Evolutionary conservation across 2,329 filamentous ascomycete genomes (phyloP).

Genomic region (Xylariales sp.): DNA sequence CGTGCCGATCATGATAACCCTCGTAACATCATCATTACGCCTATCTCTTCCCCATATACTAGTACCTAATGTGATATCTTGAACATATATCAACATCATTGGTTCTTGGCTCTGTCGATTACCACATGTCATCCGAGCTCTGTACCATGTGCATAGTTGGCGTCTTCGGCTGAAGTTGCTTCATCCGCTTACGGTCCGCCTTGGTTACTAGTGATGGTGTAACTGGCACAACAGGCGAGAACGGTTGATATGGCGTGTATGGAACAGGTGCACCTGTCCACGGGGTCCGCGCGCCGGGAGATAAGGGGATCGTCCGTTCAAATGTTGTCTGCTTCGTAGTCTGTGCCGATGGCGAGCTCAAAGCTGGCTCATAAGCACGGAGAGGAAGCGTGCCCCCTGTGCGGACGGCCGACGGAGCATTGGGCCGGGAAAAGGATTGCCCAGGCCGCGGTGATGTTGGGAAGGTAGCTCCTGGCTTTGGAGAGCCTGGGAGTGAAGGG

Average conservation of each 20-base stretch:
- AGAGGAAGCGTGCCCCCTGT: constrained; percentile 69
- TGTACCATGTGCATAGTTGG: constrained; percentile 71
- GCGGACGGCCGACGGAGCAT: constrained; percentile 66
- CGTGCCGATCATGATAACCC: constrained; percentile 27
- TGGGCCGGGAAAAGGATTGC: constrained; percentile 61
- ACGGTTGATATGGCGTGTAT: constrained; percentile 84
- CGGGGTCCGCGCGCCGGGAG: constrained; percentile 70
- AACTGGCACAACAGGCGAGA: constrained; percentile 78
- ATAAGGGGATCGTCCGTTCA: constrained; percentile 67
- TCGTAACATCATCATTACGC: constrained; percentile 30
- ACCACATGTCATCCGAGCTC: constrained; percentile 74
- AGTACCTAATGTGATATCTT: neutral
- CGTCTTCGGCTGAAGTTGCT: constrained; percentile 71
- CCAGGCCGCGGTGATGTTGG: constrained; percentile 62
- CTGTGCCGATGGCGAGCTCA: constrained; percentile 62
- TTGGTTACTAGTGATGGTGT: constrained; percentile 80
- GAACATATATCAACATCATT: neutral
- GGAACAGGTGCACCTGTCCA: constrained; percentile 71
- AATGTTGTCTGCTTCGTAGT: constrained; percentile 74
- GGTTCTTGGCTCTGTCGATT: constrained; percentile 5
- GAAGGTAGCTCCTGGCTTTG: constrained; percentile 49
- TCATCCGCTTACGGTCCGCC: constrained; percentile 76
- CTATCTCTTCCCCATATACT: neutral
- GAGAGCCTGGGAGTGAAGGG: constrained; percentile 52
- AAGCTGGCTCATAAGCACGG: constrained; percentile 69